Evolutionary conservation across 2,329 filamentous ascomycete genomes (phyloP), one percentile per base, ranked within the genome.

Genomic region (Pseudogymnoascus pannorum): DNA sequence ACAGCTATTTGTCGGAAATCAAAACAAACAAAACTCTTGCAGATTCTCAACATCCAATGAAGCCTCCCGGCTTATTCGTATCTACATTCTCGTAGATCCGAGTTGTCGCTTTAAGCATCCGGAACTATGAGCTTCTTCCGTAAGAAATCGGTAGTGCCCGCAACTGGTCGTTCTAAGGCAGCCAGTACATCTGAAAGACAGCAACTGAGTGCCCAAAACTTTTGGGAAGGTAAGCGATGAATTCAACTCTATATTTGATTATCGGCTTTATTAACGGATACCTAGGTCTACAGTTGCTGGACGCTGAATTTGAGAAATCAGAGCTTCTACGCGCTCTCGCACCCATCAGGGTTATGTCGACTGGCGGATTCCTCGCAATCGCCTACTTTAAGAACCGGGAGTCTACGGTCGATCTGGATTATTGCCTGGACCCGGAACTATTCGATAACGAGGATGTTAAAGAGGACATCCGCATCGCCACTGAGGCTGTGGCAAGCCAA

Each of bases 401-500:
- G 11, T 24, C 60, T 20, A 65, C 64, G 5, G 57, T 42, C 20
- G 64, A 66, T 54, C 35, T 66, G 1, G 64, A 66, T 29, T 66
- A 66, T 48, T 36, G 65, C 35, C 58, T 66, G 4, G 64, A 64
- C 38, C 64, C 63, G 7, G 26, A 35, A n/a, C 18, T 61, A 4
- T 44, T 29, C 12, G 20, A 61, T 26, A 58, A 58, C 20, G 20
- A 59, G 29, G 35, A 42, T 59, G 42, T 44, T 12, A 63, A 36
- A 42, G 35, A 58, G 22, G 57, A 59, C 5, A 60, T 26, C 20
- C 35, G 44, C 58, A 58, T 44, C 8, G 26, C 26, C 12, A 42
- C 54, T 16, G 22, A 58, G 24, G 59, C 33, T 3, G 51, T 42
- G 36, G 44, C 18, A 29, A 31, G 7, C 6, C 16, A 38, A 12